Evolutionary conservation across 306 rosid species (phyloP), one percentile per base, ranked within the genome.

Genomic region (Pyrus bretschneideri): DNA sequence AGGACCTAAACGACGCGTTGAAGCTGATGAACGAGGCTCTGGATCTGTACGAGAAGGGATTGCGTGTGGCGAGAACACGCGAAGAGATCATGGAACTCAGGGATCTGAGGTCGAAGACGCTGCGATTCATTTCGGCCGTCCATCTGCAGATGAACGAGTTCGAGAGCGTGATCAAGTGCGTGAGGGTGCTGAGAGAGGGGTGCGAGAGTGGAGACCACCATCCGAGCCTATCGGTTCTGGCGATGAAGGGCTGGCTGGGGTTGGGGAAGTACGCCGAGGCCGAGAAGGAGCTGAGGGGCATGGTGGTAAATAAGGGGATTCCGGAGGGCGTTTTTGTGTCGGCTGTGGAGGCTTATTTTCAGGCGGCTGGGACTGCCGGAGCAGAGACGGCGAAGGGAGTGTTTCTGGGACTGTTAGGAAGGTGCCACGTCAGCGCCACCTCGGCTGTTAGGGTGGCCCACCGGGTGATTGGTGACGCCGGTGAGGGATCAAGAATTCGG

Each of bases 201-300:
- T 25, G 78, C 55, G 96, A 86, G 19, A 82, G 84, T 27, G 97
- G 88, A 70, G 95, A 92, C 15, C 83, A 81, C 55, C 98, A 95
- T 70, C 98, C 97, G 11, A 95, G 98, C 72, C 76, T 95, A n/a
- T 82, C 97, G 3, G 97, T 95, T 40, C 73, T 95, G 86, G 96
- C 98, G 2, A 89, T 95, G 93, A 92, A 92, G 74, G 99, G 96
- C 23, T 95, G 96, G 97, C 51, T 95, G 58, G 99, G 99, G 62
- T 64, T 95, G 44, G 89, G 90, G 71, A 90, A 88, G 78, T 80
- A 85, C 35, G 86, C 52, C 0, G 97, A 95, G 65, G 99, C 97
- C 0, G 99, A 95, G 93, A 92, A 83, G 80, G 99, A 95, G 86
- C 79, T 95, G 78, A 86, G 92, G 83, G 91, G 96, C 65, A 92